Evolutionary conservation across 495 filamentous ascomycete genomes (phyloP), one percentile per base, ranked within the genome.

Genomic region (Penicillium cinerascens): DNA sequence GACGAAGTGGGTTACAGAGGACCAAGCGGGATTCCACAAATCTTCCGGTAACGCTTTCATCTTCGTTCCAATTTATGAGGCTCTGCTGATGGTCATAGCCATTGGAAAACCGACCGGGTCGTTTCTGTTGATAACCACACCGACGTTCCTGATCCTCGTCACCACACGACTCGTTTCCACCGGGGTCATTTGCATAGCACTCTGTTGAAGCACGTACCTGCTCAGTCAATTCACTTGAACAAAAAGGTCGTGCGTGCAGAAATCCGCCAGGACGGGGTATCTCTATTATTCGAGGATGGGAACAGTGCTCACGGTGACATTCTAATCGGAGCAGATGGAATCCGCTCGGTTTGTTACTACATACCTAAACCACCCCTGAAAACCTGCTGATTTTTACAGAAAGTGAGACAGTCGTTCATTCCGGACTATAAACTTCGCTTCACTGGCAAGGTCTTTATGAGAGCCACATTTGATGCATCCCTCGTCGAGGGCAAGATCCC

Each of bases 71-170:
- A 25, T n/a, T 6, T 8, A 10, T 23, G 16, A 39, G 7, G 15
- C 11, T 22, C 37, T 26, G 7, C 22, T n/a, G 38, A 53, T 23
- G n/a, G 10, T 20, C n/a, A 9, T 18, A 65, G 59, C 1, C 65
- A 68, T 29, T 73, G 70, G 68, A 71, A 77, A 42, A 78, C 75
- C 1, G 68, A 79, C 46, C 71, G 77, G 47, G 61, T 77, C 5
- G 59, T 77, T 40, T 71, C 68, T 0, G 64, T 61, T 13, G 73
- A 78, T 42, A 66, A 63, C 0, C 65, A 72, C 45, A 47, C 33
- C 13, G 59, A 71, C 42, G 61, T 74, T 2, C 66, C 70, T 3
- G 56, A 74, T 27, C 61, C 68, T 52, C 68, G 70, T 42, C 75
- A 79, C 44, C 61, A 64, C 23, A 79, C 76, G 6, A 66, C 76